These are phyloP conservation scores for Solanum hybrid DNA, from an alignment of 305 asterid genomes.

Conservation along the genomic window DNA sequence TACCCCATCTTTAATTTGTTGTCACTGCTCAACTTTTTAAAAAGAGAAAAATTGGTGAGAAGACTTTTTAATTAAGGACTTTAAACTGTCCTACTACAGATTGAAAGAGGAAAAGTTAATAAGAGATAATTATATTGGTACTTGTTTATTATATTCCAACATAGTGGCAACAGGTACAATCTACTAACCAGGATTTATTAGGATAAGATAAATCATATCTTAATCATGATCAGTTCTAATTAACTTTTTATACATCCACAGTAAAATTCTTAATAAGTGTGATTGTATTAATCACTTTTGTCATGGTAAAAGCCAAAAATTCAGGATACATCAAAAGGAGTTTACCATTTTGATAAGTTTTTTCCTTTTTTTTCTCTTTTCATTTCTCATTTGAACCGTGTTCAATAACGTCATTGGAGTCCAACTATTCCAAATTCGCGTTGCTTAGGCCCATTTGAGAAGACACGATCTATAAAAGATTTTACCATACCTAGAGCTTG, in stretches of 20 bases:
- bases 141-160: neutral
- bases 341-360: neutral
- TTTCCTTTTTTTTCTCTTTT: too few relatives aligned
- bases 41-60: neutral
- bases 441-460: neutral
- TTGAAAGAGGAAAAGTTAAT: conserved; percentile 1
- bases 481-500: neutral
- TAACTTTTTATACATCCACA: neutral
- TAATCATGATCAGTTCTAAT: neutral
- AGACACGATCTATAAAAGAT: neutral
- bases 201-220: neutral
- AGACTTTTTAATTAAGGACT: neutral
- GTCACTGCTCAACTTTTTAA: neutral
- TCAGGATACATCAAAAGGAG: neutral
- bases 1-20: neutral
- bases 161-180: neutral
- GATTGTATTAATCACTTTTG: neutral
- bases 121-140: neutral
- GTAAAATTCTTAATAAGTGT: neutral
- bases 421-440: neutral
- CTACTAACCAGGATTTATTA: neutral
- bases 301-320: neutral
- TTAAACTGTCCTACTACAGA: neutral
- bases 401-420: neutral
- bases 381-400: neutral